phyloP scores from a whole-genome alignment of 2,329 filamentous ascomycete species.

The Hymenoscyphus infarciens region DNA sequence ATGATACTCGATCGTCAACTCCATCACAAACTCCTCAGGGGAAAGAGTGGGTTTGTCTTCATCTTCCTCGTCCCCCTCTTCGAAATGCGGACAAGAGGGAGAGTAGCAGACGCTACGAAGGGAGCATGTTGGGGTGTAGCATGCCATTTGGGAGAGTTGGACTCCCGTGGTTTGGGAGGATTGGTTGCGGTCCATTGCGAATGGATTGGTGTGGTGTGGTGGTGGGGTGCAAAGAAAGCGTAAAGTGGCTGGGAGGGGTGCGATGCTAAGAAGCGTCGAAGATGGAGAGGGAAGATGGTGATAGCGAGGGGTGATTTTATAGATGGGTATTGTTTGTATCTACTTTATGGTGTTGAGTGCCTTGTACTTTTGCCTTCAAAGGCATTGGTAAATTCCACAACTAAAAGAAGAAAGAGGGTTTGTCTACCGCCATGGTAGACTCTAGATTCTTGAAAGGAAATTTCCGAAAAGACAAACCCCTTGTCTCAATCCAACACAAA shows the following conservation, averaged over 20 bases:
- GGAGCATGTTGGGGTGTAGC: not conserved
- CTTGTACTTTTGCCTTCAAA: not conserved
- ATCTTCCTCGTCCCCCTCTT: too few species aligned
- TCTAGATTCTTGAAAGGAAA: not conserved
- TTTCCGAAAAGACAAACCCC: not conserved
- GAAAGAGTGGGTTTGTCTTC: too few species aligned
- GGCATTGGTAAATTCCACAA: not conserved
- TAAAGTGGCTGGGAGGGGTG: not conserved
- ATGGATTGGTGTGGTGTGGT: not conserved
- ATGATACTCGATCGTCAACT: too few species aligned
- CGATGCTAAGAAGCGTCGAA: not conserved
- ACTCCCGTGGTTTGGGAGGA: not conserved
- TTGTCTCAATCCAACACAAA: not conserved
- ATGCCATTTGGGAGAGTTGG: not conserved
- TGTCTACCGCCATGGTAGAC: not conserved
- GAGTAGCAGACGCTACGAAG: not conserved
- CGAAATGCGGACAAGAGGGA: not conserved
- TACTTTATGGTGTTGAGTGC: not conserved
- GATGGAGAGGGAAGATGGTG: not conserved
- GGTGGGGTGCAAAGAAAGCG: not conserved
- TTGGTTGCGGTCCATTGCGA: not conserved
- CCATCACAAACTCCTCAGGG: too few species aligned
- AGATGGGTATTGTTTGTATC: not conserved
- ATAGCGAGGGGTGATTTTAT: not conserved
- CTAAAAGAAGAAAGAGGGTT: not conserved